These are phyloP conservation scores for Apostasia ramifera DNA, from an alignment of 106 monocot genomes.

Conservation along the genomic window DNA sequence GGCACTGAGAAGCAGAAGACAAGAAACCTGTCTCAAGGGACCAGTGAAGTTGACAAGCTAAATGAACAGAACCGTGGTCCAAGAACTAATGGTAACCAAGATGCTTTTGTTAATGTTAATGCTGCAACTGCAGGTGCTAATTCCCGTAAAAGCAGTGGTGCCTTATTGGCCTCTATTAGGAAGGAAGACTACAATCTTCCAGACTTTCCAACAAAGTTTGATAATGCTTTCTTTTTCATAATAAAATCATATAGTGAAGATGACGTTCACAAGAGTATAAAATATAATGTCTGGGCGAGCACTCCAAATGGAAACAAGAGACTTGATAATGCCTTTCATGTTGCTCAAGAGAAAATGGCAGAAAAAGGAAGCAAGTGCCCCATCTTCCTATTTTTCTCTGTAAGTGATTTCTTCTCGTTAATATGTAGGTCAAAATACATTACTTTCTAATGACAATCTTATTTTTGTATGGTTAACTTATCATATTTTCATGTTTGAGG, in stretches of 20 bases:
- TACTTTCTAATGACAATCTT: neutral
- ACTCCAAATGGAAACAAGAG: slow-evolving; percentile 67
- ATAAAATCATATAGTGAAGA: slow-evolving; percentile 74
- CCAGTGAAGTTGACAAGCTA: slow-evolving; percentile 27
- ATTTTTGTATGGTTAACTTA: neutral
- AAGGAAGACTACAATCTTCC: slow-evolving; percentile 63
- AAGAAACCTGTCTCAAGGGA: slow-evolving; percentile 21
- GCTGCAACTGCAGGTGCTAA: slow-evolving; percentile 6
- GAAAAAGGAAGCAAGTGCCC: slow-evolving; percentile 52
- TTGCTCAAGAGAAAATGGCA: slow-evolving; percentile 37
- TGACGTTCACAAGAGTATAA: slow-evolving; percentile 71
- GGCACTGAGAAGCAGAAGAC: slow-evolving; percentile 27
- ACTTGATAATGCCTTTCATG: slow-evolving; percentile 54
- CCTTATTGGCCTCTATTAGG: slow-evolving; percentile 7
- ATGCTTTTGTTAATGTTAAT: neutral
- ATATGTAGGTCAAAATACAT: neutral
- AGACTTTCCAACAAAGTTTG: slow-evolving; percentile 59
- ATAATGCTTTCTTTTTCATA: slow-evolving; percentile 52
- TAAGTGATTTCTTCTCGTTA: slow-evolving; percentile 23
- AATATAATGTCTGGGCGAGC: slow-evolving; percentile 71
- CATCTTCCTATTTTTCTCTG: slow-evolving; percentile 66
- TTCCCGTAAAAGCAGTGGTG: slow-evolving; percentile 4
- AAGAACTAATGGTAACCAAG: slow-evolving; percentile 22
- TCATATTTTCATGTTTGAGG: too few relatives aligned
- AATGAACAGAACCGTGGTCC: slow-evolving; percentile 61